phyloP scores from a whole-genome alignment of 1,139 yeast species.

The Yamadazyma aaseri region DNA sequence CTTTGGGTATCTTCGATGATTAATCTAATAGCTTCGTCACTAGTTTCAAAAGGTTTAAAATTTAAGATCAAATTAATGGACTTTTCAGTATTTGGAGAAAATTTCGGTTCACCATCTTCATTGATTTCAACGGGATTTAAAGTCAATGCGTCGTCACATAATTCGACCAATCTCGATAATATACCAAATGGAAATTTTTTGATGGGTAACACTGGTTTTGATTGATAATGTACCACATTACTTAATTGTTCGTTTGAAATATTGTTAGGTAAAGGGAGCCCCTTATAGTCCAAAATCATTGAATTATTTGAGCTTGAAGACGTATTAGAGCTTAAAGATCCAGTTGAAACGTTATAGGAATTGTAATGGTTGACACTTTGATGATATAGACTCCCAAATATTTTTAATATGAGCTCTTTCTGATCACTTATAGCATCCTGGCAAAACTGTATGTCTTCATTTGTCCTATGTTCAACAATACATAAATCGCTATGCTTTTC shows the following conservation, averaged over 20 bases:
- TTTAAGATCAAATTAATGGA: constrained; percentile 57
- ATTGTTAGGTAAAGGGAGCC: constrained; percentile 47
- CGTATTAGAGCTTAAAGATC: constrained; percentile 15
- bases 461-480: constrained; percentile 77
- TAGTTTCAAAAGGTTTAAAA: constrained; percentile 56
- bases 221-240: constrained; percentile 26
- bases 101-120: constrained; percentile 30
- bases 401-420: constrained; percentile 46
- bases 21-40: constrained; percentile 62
- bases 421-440: constrained; percentile 84
- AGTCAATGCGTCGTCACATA: constrained; percentile 74
- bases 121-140: constrained; percentile 56
- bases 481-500: constrained; percentile 91
- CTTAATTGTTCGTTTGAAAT: constrained; percentile 17
- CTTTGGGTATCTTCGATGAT: constrained; percentile 68
- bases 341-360: constrained; percentile 6
- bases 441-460: constrained; percentile 70
- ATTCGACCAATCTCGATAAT: constrained; percentile 59
- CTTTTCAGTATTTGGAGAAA: constrained; percentile 71
- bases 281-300: constrained; percentile 54
- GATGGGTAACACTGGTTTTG: constrained; percentile 26
- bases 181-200: constrained; percentile 65
- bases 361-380: constrained; percentile 8
- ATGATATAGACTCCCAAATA: constrained; percentile 40
- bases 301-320: constrained; percentile 14